Evolutionary conservation across 1,284 basidiomycete genomes (phyloP).

Genomic region (Ceratobasidium sp.): DNA sequence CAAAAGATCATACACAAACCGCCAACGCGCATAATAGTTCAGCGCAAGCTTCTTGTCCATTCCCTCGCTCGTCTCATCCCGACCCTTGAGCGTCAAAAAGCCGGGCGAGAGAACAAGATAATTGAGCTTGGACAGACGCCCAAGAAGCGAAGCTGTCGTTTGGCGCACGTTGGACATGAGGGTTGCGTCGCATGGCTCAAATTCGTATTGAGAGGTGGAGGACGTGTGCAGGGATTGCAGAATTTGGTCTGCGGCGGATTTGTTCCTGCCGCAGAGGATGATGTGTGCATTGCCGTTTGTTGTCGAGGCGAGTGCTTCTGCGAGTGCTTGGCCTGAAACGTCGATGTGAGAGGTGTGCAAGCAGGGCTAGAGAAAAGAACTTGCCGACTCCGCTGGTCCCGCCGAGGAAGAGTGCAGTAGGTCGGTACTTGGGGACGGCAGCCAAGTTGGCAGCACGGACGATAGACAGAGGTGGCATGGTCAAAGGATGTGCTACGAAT

Average conservation of each 20-base stretch:
- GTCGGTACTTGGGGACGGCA: constrained; percentile 53
- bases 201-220: constrained; percentile 54
- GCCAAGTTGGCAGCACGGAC: constrained; percentile 56
- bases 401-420: constrained; percentile 61
- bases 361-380: background rate
- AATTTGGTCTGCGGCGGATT: too few relatives aligned
- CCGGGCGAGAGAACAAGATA: constrained; percentile 59
- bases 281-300: too few relatives aligned
- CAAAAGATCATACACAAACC: constrained; percentile 60
- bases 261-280: too few relatives aligned
- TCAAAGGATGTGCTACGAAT: background rate
- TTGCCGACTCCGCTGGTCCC: constrained; percentile 62
- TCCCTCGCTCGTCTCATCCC: constrained; percentile 61
- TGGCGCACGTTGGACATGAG: constrained; percentile 60
- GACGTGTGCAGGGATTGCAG: constrained; percentile 28
- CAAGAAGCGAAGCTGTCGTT: constrained; percentile 53
- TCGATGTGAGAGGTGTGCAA: background rate
- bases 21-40: too few relatives aligned
- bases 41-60: constrained; percentile 63
- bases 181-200: constrained; percentile 61
- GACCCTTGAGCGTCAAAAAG: constrained; percentile 55
- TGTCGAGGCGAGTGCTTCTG: constrained; percentile 44
- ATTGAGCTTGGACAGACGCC: constrained; percentile 54
- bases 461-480: constrained; percentile 54
- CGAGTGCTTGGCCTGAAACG: constrained; percentile 28